These are phyloP conservation scores for Ophidiomyces ophidiicola DNA, from an alignment of 2,329 filamentous ascomycete genomes.

Conservation along the genomic window DNA sequence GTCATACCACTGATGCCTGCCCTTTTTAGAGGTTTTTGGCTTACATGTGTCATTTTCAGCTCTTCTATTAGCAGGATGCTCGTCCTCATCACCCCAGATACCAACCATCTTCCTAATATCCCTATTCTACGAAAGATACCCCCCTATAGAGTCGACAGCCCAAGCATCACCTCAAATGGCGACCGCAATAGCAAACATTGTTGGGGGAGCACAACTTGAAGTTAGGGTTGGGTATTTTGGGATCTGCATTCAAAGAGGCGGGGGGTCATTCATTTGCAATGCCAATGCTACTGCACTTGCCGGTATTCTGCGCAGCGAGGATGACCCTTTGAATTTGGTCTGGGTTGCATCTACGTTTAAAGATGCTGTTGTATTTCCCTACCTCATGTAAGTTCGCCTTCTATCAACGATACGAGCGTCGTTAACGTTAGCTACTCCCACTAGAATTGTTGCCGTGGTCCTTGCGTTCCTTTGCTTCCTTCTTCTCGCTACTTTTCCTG, in stretches of 20 bases:
- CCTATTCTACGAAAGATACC: constrained; percentile 88
- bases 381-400: constrained; percentile 61
- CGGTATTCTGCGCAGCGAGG: constrained; percentile 74
- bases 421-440: constrained; percentile 11
- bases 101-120: constrained; percentile 95
- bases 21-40: constrained; percentile 18
- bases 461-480: constrained; percentile 94
- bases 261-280: constrained; percentile 84
- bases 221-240: constrained; percentile 96
- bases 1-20: constrained; percentile 29
- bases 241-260: constrained; percentile 87
- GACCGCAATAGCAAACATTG: constrained; percentile 77
- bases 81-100: constrained; percentile 87
- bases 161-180: constrained; percentile 86
- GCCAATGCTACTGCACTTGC: constrained; percentile 93
- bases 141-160: constrained; percentile 65
- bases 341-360: constrained; percentile 97
- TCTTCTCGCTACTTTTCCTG: constrained; percentile 88
- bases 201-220: constrained; percentile 69
- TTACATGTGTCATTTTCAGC: constrained; percentile 42
- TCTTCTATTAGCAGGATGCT: constrained; percentile 85
- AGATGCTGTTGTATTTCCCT: constrained; percentile 96
- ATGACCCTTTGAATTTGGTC: constrained; percentile 92
- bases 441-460: constrained; percentile 89
- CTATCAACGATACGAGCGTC: constrained; percentile 3